Conservation (phyloP, 2,329 filamentous ascomycete genomes). For the Nemania diffusa region DNA sequence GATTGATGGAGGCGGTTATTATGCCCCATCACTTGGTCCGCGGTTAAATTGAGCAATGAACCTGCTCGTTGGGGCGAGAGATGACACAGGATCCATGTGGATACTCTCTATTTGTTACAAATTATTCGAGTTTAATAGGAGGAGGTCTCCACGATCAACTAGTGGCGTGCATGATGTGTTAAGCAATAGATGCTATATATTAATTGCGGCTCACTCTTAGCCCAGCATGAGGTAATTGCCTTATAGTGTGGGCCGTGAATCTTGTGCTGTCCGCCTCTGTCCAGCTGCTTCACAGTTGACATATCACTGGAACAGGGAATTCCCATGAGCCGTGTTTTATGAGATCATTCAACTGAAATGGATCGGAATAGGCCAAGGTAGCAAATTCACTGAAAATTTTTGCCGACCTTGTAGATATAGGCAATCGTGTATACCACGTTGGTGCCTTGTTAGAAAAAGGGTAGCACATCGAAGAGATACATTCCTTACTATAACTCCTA, state of each 20-base stretch:
- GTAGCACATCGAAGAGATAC: too few species aligned
- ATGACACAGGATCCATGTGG: not conserved
- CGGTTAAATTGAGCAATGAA: conserved; percentile 24
- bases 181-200: not conserved
- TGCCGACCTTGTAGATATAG: too few species aligned
- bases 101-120: conserved; percentile 8
- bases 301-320: not conserved
- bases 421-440: too few species aligned
- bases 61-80: not conserved
- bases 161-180: not conserved
- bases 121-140: not conserved
- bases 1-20: not conserved
- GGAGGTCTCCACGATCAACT: not conserved
- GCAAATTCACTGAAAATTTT: too few species aligned
- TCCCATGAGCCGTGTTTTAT: not conserved
- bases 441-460: too few species aligned
- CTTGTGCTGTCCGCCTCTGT: not conserved
- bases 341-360: not conserved
- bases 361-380: too few species aligned
- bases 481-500: too few species aligned
- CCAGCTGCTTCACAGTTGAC: not conserved
- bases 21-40: conserved; percentile 14
- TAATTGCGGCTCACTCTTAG: not conserved
- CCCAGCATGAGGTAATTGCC: not conserved
- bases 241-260: not conserved